Evolutionary conservation across 2,329 filamentous ascomycete genomes (phyloP), one percentile per base, ranked within the genome.

Genomic region (Claviceps sp.): DNA sequence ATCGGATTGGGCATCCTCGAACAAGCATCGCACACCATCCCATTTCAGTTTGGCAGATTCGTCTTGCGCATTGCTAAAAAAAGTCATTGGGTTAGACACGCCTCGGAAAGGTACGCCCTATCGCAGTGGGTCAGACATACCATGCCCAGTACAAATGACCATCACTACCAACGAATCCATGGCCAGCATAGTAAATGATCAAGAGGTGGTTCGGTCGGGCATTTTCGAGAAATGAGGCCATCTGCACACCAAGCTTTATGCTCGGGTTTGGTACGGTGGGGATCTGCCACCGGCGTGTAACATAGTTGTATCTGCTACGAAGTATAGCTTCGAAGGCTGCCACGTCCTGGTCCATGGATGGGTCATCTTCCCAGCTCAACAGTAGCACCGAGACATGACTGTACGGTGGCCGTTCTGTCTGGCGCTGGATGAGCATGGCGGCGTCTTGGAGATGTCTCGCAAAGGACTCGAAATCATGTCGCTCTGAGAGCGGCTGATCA

Each of bases 401-500:
- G 57, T 84, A 82, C 5, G 74, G 73, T 3, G 73, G 71, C 53
- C 72, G 74, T 60, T 82, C 77, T 46, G 77, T 78, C 65, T 82
- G 79, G 56, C 77, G 74, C 62, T 82, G 78, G 58, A 84, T 82
- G 60, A 82, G 71, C 75, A 82, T 82, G 57, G 81, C 80, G 48
- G 80, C 81, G 73, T 84, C 81, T 62, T 84, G 81, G 45, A 84
- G 73, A 67, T 84, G 81, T 47, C 80, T 75, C 54, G 80, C 81
- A 62, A 84, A 84, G 50, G 78, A 75, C 65, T 84, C 81, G 66
- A 84, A 84, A 60, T 83, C 79, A 65, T 79, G 74, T 57, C 77
- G 74, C 59, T 79, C 74, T 52, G 65, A 62, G 59, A 63, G 52
- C 24, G 69, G 63, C 52, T 66, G 60, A 65, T 74, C 70, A 65